A percentile compares a stretch with the other conserved stretches of the same genome.
Evolutionary conservation across 1,139 yeast species (phyloP).

Genomic region (Saccharomyces hybrid): DNA sequence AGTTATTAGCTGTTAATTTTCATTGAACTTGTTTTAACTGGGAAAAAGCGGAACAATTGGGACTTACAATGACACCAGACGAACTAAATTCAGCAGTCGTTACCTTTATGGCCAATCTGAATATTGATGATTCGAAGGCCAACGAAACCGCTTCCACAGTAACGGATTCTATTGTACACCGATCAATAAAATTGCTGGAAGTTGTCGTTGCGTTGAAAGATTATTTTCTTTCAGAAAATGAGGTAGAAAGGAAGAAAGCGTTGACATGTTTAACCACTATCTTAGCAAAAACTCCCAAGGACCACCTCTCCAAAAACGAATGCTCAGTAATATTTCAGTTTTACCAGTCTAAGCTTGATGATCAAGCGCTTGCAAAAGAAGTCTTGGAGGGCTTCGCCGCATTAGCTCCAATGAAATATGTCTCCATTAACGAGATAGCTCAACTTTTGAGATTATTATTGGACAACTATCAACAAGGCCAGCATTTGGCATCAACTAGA

Average conservation of each 20-base stretch:
- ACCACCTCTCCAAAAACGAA: slow-evolving; percentile 51
- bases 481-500: slow-evolving; percentile 59
- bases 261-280: slow-evolving; percentile 52
- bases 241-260: slow-evolving; percentile 35
- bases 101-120: slow-evolving; percentile 38
- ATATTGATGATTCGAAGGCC: slow-evolving; percentile 34
- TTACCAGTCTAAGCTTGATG: slow-evolving; percentile 58
- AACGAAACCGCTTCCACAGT: slow-evolving; percentile 30
- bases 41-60: not conserved
- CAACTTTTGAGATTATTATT: slow-evolving; percentile 38
- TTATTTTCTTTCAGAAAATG: slow-evolving; percentile 62
- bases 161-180: slow-evolving; percentile 31
- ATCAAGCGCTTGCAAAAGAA: slow-evolving; percentile 45
- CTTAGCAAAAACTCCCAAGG: slow-evolving; percentile 34
- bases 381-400: slow-evolving; percentile 50
- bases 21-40: not conserved
- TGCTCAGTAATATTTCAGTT: slow-evolving; percentile 60
- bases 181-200: slow-evolving; percentile 40
- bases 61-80: not conserved
- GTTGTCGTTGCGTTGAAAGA: slow-evolving; percentile 51
- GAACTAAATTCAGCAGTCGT: slow-evolving; percentile 23
- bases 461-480: slow-evolving; percentile 50
- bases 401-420: slow-evolving; percentile 43
- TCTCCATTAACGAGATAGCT: slow-evolving; percentile 30
- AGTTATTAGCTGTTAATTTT: not conserved